Conservation (phyloP, 495 filamentous ascomycete genomes). For the Cudoniella acicularis region DNA sequence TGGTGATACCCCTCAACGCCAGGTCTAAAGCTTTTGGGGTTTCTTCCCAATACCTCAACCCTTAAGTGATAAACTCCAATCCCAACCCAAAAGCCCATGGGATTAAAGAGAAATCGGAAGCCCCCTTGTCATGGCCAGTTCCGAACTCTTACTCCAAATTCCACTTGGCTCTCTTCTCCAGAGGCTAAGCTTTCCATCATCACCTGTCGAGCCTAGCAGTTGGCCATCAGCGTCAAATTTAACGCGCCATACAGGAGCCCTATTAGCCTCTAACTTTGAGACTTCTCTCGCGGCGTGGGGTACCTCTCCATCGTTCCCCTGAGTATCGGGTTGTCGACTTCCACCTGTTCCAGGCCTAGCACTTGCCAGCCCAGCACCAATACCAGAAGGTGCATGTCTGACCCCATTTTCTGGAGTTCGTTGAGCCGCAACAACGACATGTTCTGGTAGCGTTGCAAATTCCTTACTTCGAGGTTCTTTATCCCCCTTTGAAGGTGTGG, state of each 20-base stretch:
- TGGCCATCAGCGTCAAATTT: slow-evolving; percentile 59
- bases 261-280: slow-evolving; percentile 49
- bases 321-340: slow-evolving; percentile 24
- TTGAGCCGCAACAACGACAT: slow-evolving; percentile 9
- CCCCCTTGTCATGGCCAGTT: slow-evolving; percentile 46
- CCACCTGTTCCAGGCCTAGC: slow-evolving; percentile 35
- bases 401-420: slow-evolving; percentile 15
- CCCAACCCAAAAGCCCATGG: neutral
- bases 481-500: slow-evolving; percentile 45
- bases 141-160: slow-evolving; percentile 49
- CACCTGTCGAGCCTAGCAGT: slow-evolving; percentile 54
- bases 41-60: neutral
- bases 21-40: no score
- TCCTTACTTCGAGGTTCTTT: slow-evolving; percentile 12
- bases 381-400: slow-evolving; percentile 40
- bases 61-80: neutral
- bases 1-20: neutral
- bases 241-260: slow-evolving; percentile 57
- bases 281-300: slow-evolving; percentile 43
- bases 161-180: slow-evolving; percentile 53
- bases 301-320: slow-evolving; percentile 38
- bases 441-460: slow-evolving; percentile 19
- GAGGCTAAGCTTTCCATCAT: slow-evolving; percentile 57
- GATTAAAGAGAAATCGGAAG: neutral
- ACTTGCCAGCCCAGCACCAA: slow-evolving; percentile 57